Percentiles rank a stretch among this genome's conserved stretches.
phyloP scores from a whole-genome alignment of 139 green algal genomes.

The Closterium sp. region DNA sequence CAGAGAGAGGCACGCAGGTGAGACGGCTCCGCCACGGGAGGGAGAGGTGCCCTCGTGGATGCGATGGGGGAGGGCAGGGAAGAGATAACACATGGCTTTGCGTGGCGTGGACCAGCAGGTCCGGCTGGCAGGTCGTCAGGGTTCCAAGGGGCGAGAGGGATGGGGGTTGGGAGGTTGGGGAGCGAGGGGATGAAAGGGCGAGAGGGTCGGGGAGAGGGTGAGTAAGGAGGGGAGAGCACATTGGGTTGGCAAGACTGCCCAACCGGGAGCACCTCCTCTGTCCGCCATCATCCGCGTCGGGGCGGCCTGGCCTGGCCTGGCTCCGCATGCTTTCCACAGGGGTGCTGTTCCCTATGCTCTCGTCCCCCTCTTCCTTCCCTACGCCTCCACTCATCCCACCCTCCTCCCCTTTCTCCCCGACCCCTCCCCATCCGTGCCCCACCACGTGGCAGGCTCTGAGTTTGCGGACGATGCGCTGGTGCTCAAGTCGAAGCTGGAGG shows the following conservation, averaged over 20 bases:
- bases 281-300: not conserved
- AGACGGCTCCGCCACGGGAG: not conserved
- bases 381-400: not conserved
- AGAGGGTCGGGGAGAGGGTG: too few relatives aligned
- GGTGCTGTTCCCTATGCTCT: not conserved
- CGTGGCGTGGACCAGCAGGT: not conserved
- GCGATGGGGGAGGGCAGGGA: not conserved
- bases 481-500: slow-evolving; percentile 37
- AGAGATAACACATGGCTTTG: not conserved
- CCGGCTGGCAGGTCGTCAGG: not conserved
- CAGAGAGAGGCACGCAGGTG: slow-evolving; percentile 26
- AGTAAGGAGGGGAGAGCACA: too few relatives aligned
- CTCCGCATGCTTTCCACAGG: not conserved
- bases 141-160: not conserved
- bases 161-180: too few relatives aligned
- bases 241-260: too few relatives aligned
- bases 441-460: slow-evolving; percentile 19
- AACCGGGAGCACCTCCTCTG: not conserved
- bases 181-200: too few relatives aligned
- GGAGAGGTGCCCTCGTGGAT: not conserved
- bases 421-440: not conserved
- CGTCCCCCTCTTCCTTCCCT: too few relatives aligned
- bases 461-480: slow-evolving; percentile 32
- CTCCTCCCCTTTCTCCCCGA: not conserved
- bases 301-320: not conserved